Evolutionary conservation across 208 protist genomes (phyloP).

Genomic region (Trypanosoma mega): DNA sequence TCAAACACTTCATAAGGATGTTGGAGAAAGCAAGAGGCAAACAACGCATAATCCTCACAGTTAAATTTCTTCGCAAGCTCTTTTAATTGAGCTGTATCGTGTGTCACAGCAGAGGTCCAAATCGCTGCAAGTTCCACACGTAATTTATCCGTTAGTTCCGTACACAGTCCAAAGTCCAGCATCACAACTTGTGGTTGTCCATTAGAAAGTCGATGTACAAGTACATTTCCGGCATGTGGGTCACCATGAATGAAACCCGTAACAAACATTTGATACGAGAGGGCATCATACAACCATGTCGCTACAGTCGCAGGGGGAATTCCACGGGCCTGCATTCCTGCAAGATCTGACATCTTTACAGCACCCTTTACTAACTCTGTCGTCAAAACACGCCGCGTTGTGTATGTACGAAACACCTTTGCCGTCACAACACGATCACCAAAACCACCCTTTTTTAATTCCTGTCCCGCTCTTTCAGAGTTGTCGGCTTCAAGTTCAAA

Average conservation of each 20-base stretch:
- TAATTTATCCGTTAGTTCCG: constrained; percentile 62
- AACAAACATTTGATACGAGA: constrained; percentile 93
- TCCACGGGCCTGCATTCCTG: constrained; percentile 50
- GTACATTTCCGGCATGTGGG: constrained; percentile 93
- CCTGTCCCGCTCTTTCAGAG: constrained; percentile 67
- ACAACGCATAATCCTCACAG: constrained; percentile 73
- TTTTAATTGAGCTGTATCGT: constrained; percentile 52
- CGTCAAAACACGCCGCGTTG: constrained; percentile 70
- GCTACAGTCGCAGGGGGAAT: constrained; percentile 62
- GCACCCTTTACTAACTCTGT: constrained; percentile 61
- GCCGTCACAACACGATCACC: constrained; percentile 70
- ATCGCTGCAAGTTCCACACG: constrained; percentile 65
- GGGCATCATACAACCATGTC: constrained; percentile 76
- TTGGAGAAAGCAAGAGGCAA: constrained; percentile 86
- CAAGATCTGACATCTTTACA: constrained; percentile 79
- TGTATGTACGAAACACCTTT: constrained; percentile 58
- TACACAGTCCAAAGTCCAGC: constrained; percentile 96
- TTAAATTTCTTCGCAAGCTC: constrained; percentile 50
- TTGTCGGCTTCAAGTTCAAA: constrained; percentile 94
- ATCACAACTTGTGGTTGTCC: constrained; percentile 81
- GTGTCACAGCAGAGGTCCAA: constrained; percentile 73
- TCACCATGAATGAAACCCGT: constrained; percentile 95
- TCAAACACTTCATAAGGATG: constrained; percentile 77
- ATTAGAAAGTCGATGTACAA: constrained; percentile 71
- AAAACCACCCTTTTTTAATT: constrained; percentile 75